Base-by-base conservation (phyloP, 148 eudicot species). In the Chenopodium album region DNA sequence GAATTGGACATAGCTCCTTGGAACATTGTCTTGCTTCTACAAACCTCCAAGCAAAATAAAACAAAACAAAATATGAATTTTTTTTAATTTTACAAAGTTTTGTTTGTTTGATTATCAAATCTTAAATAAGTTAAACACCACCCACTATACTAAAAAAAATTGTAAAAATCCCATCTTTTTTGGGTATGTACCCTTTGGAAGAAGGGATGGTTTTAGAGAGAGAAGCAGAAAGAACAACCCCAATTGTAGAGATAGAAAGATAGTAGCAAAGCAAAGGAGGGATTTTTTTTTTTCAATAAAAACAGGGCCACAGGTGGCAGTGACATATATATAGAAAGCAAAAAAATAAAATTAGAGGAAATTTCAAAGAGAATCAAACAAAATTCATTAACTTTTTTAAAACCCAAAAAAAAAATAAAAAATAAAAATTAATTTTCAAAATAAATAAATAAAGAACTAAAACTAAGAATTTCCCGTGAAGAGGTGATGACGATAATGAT, bases 1-100 rank as follows among this genome's bases (percentile, higher is more conserved):
- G 97, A 91, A 87, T 88, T 92, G 71, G 90, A 84, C 85, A 90
- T 88, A 60, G 84, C 78, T 80, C 88, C 80, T 87, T 84, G 88
- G 87, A 92, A 93, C 95, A 93, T 88, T 79, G 76, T 78, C 84
- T 66, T 65, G 86, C 74, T 62, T 77, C 81, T 71, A 82, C 70
- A 79, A 84, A 69, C 85, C 89, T 86, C 88, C 89, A 86, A 90
- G 65, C 72, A 44, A 82, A 70, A 66, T 72, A 82, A 90, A 83
- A 90, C 86, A 81, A 84, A 87, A 82, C 1, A 44, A 41, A 59
- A 20, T 4, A 47, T 32, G 22, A 14, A 7, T 20, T 63, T 14
- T 84, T 79, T 80, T 84, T 79, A 13, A 3, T 9, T 11, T 9
- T 56, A 16, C 17, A 65, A 60, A 70, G 62, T 67, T 76, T 78